Evolutionary conservation across 2,329 filamentous ascomycete species (phyloP).

Genomic region (Neocatenulostroma microsporum): DNA sequence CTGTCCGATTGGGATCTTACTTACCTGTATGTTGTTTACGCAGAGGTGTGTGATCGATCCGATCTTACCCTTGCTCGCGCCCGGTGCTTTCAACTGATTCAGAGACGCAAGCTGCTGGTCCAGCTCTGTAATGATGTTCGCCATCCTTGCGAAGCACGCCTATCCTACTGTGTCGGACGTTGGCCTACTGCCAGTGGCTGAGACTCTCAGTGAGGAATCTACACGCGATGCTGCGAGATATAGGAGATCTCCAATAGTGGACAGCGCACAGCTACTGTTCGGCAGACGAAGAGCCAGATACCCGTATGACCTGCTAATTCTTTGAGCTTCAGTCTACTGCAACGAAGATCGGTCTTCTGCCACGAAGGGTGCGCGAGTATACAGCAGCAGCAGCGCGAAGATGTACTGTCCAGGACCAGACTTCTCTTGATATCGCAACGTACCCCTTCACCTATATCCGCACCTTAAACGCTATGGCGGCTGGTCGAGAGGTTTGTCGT

Average conservation of each 20-base stretch:
- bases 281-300: background rate
- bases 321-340: background rate
- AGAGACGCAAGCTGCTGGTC: constrained; percentile 86
- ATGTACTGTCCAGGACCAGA: background rate
- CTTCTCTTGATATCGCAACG: constrained; percentile 2
- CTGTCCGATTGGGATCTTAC: constrained; percentile 3
- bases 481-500: background rate
- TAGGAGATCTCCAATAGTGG: background rate
- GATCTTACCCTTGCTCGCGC: constrained; percentile 90
- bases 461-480: too few relatives aligned
- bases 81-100: constrained; percentile 82
- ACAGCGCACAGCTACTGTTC: constrained; percentile 4
- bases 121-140: constrained; percentile 78
- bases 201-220: constrained; percentile 3
- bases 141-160: constrained; percentile 26
- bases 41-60: constrained; percentile 78
- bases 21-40: constrained; percentile 83
- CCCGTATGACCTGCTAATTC: constrained; percentile 3
- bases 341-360: too few relatives aligned
- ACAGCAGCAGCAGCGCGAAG: too few relatives aligned
- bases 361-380: background rate
- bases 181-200: background rate
- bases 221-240: constrained; percentile 1
- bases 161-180: constrained; percentile 9
- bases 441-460: background rate